Evolutionary conservation across 2,329 filamentous ascomycete species (phyloP), one percentile per base, ranked within the genome.

Genomic region (Verticillium nubilum): DNA sequence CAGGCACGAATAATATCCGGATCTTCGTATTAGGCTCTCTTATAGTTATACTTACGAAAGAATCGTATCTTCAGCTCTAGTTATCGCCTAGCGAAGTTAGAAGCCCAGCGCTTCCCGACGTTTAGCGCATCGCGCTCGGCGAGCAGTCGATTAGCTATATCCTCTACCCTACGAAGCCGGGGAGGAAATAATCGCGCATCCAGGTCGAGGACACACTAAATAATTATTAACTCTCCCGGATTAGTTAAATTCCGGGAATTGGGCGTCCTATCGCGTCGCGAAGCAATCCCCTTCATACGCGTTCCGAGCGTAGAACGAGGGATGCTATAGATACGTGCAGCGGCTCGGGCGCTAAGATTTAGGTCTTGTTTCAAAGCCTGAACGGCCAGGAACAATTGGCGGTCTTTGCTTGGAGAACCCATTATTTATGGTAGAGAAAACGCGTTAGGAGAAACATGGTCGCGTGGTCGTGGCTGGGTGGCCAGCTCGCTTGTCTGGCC

Each of bases 61-160:
- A 60, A 65, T 64, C 62, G 64, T 59, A 60, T 69, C 58, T 57
- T 55, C 17, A 69, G 65, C 57, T 66, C 62, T 63, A 61, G 63
- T 58, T 64, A 59, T 56, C 64, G 65, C 59, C 66, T 66, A 23
- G 71, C 58, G 54, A 71, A 71, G 66, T 67, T 67, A 4, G 12
- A 52, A 29, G 65, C 64, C 67, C 60, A 71, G 60, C 59, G 57
- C 50, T 61, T 60, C 13, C 67, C 63, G 33, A 71, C 66, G 7
- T 56, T 57, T 58, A 53, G 54, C 53, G 57, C 62, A 53, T 63
- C 60, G 58, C 65, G 65, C 9, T 63, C 58, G n/a, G 57, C 52
- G 17, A 67, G 63, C n/a, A n/a, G n/a, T n/a, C n/a, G n/a, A n/a
- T n/a, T n/a, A n/a, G n/a, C n/a, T n/a, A n/a, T n/a, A n/a, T n/a